Evolutionary conservation across 768 basidiomycete genomes (phyloP).

Genomic region (Postia placenta): DNA sequence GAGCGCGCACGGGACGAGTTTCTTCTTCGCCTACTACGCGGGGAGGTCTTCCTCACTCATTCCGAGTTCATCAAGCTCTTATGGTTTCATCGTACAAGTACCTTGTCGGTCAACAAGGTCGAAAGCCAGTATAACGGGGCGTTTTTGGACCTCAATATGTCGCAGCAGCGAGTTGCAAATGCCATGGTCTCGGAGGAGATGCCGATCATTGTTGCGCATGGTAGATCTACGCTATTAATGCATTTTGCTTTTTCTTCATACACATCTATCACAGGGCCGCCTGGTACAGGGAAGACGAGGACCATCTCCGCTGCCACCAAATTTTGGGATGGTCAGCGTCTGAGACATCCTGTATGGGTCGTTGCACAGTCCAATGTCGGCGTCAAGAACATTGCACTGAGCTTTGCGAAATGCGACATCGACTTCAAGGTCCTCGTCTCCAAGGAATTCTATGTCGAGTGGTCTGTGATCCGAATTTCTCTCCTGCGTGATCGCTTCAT

Average conservation of each 20-base stretch:
- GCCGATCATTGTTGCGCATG: constrained; percentile 34
- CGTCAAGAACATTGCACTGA: constrained; percentile 81
- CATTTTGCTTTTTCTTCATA: background rate
- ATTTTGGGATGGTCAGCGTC: constrained; percentile 21
- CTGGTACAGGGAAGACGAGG: constrained; percentile 49
- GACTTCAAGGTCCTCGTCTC: constrained; percentile 48
- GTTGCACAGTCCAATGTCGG: constrained; percentile 80
- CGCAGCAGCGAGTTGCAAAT: constrained; percentile 30
- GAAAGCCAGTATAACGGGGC: too few species aligned
- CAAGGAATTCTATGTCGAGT: constrained; percentile 21
- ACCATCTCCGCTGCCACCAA: constrained; percentile 40
- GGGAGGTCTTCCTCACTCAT: constrained; percentile 21
- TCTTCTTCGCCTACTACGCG: constrained; percentile 30
- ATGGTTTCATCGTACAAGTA: constrained; percentile 43
- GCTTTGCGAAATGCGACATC: constrained; percentile 47
- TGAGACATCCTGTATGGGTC: constrained; percentile 56
- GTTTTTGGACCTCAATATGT: constrained; percentile 28
- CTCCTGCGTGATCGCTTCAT: background rate
- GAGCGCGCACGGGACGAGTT: constrained; percentile 35
- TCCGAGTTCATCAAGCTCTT: constrained; percentile 31
- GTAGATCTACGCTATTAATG: constrained; percentile 16
- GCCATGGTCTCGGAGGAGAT: constrained; percentile 27
- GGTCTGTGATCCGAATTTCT: constrained; percentile 7
- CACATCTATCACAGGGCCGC: too few species aligned
- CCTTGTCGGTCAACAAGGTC: too few species aligned